Conservation (phyloP, 2,329 filamentous ascomycete species). For the Fusarium sp. region DNA sequence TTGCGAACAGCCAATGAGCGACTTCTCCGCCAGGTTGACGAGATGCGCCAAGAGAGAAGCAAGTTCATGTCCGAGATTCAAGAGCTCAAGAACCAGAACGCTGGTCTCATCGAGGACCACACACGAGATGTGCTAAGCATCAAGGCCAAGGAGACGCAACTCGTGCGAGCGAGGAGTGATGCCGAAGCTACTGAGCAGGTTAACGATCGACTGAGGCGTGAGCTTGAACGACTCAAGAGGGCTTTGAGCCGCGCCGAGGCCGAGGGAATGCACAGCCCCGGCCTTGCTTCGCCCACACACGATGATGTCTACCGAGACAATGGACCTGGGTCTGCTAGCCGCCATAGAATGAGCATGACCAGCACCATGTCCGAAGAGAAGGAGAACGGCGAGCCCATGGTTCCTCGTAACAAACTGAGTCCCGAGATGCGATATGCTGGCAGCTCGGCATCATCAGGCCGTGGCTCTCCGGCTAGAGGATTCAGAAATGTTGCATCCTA, state of each 20-base stretch:
- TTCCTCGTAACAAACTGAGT: conserved; percentile 64
- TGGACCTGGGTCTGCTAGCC: conserved; percentile 52
- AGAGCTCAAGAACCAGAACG: conserved; percentile 96
- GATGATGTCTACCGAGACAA: conserved; percentile 73
- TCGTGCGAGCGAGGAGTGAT: conserved; percentile 91
- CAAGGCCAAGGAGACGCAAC: conserved; percentile 97
- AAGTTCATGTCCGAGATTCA: conserved; percentile 89
- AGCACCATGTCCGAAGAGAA: conserved; percentile 81
- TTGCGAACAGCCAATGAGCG: conserved; percentile 86
- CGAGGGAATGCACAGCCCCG: conserved; percentile 54
- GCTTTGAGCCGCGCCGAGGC: conserved; percentile 75
- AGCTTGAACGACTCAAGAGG: conserved; percentile 93
- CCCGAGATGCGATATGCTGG: conserved; percentile 65
- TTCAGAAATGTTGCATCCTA: conserved; percentile 55
- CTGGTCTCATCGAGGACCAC: conserved; percentile 95
- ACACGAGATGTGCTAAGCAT: conserved; percentile 95
- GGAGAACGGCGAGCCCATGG: conserved; percentile 72
- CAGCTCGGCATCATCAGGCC: conserved; percentile 65
- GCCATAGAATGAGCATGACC: conserved; percentile 70
- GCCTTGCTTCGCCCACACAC: conserved; percentile 63
- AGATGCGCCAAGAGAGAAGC: conserved; percentile 83
- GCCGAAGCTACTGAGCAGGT: conserved; percentile 88
- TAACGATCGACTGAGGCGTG: conserved; percentile 84
- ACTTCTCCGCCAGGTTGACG: conserved; percentile 79
- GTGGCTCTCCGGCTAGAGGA: conserved; percentile 70